Evolutionary conservation across 23 red algal genomes (phyloP), one percentile per base, ranked within the genome.

Genomic region (Agarophyton chilense): DNA sequence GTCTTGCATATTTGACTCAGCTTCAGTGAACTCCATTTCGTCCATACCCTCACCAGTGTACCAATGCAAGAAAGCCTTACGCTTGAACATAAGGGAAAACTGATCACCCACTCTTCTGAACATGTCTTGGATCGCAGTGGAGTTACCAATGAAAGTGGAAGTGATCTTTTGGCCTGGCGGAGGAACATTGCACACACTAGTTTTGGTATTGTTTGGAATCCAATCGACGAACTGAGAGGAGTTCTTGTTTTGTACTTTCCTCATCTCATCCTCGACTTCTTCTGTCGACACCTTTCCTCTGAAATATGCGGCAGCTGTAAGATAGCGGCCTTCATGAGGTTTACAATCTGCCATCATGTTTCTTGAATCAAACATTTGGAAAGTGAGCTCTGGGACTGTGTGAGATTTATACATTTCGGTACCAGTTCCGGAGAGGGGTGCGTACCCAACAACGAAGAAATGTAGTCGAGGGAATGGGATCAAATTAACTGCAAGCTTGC

Each of bases 51-150:
- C 97, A 53, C 97, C 93, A 5, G 88, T 94, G 58, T 96, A 99
- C 97, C 97, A 99, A 89, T 99, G 97, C 46, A 99, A 87, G 92
- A 96, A 99, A 32, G 97, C 97, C 81, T 96, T 99, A 43, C 97
- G 91, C 51, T 90, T 93, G 80, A 99, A 96, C 97, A 99, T 99
- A 6, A 89, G 53, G 18, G 87, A 85, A 67, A 99, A 99, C 26
- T 99, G 97, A 53, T 96, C 84, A 19, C 93, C 93, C 51, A 99
- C 89, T 41, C 97, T 88, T 78, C 93, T 72, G 90, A 99, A 99
- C 52, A 96, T 92, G 17, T 95, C 84, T 78, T 99, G 89, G 28
- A 99, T 95, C 3, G 97, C 82, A 17, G 97, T 99, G 19, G 93
- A 83, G 60, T 99, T 99, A 34, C 97, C 97, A 34, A 99, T 92